Evolutionary conservation across 805 yeast genomes (phyloP).

Genomic region (Myxozyma geophila): DNA sequence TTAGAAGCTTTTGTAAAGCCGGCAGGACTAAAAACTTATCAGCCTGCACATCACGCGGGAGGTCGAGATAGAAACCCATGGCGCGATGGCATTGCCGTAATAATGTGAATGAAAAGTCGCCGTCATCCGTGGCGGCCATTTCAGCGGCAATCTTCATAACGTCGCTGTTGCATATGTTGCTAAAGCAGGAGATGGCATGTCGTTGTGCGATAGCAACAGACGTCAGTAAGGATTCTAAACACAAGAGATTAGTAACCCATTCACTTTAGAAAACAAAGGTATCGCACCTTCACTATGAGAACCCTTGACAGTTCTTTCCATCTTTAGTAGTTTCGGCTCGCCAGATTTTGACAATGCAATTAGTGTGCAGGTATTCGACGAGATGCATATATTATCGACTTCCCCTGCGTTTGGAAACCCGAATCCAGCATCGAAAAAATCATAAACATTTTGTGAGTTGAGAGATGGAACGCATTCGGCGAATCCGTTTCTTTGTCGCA

Average conservation of each 20-base stretch:
- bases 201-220: conserved; percentile 66
- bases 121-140: conserved; percentile 48
- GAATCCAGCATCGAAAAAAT: conserved; percentile 38
- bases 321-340: conserved; percentile 33
- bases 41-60: conserved; percentile 66
- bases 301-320: conserved; percentile 21
- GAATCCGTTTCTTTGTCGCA: conserved; percentile 25
- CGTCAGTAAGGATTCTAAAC: conserved; percentile 41
- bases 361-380: conserved; percentile 44
- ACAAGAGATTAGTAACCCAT: conserved; percentile 8
- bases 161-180: conserved; percentile 71
- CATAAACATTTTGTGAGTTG: conserved; percentile 33
- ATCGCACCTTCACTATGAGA: conserved; percentile 17
- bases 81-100: conserved; percentile 75
- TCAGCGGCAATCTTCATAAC: conserved; percentile 59
- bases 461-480: conserved; percentile 8
- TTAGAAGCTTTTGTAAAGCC: conserved; percentile 72
- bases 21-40: conserved; percentile 78
- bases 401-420: conserved; percentile 33
- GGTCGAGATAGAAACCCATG: conserved; percentile 70
- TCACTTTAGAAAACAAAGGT: neutral
- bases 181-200: conserved; percentile 73
- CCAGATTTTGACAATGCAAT: conserved; percentile 35
- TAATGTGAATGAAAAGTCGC: conserved; percentile 50
- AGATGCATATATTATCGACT: conserved; percentile 40